Conservation (phyloP, 2,329 filamentous ascomycete genomes). For the Colletotrichum liriopes region DNA sequence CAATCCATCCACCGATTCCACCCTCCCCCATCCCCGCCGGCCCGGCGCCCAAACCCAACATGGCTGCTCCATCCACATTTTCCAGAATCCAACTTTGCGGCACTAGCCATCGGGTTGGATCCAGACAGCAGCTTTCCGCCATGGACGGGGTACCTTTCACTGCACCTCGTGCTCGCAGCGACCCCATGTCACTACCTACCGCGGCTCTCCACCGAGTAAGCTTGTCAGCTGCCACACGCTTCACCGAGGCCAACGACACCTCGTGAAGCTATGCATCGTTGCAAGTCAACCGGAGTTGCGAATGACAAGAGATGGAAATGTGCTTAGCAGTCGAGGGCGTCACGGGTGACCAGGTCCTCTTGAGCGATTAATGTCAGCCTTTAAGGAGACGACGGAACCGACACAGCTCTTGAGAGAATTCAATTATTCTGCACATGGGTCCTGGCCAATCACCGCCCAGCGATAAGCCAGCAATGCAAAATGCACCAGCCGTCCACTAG, state of each 20-base stretch:
- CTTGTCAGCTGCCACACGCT: slow-evolving; percentile 39
- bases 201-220: slow-evolving; percentile 42
- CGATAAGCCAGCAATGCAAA: slow-evolving; percentile 50
- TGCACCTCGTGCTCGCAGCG: slow-evolving; percentile 38
- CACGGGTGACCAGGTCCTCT: slow-evolving; percentile 17
- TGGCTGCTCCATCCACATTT: slow-evolving; percentile 42
- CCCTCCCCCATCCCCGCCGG: slow-evolving; percentile 34
- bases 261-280: slow-evolving; percentile 34
- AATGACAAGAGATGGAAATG: slow-evolving; percentile 38
- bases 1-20: slow-evolving; percentile 22
- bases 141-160: slow-evolving; percentile 34
- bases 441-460: slow-evolving; percentile 48
- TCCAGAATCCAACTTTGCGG: slow-evolving; percentile 41
- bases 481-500: slow-evolving; percentile 42
- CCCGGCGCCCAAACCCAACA: slow-evolving; percentile 39
- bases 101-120: slow-evolving; percentile 37
- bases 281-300: slow-evolving; percentile 36
- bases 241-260: slow-evolving; percentile 42
- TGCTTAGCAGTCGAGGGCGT: slow-evolving; percentile 33
- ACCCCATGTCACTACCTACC: slow-evolving; percentile 38
- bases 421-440: slow-evolving; percentile 53
- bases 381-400: slow-evolving; percentile 40
- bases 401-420: slow-evolving; percentile 46
- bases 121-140: slow-evolving; percentile 13
- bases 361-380: slow-evolving; percentile 42